Percentiles rank a stretch among this genome's conserved stretches.
Evolutionary conservation across 345 rosid genomes (phyloP).

Genomic region (Anastatica hierochuntica): DNA sequence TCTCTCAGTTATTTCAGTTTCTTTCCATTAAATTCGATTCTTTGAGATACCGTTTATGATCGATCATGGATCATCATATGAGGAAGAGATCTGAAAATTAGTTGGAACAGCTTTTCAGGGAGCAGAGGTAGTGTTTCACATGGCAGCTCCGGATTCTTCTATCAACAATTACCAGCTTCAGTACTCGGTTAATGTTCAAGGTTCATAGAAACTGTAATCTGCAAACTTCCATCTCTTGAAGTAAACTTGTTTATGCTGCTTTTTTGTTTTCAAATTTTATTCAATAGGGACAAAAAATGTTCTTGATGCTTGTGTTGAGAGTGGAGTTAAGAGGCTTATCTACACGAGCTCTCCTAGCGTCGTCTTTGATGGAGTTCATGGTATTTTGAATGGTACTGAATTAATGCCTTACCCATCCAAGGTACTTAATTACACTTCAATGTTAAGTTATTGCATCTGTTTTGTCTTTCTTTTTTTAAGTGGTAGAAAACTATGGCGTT

Average conservation of each 20-base stretch:
- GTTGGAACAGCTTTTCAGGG: slow-evolving; percentile 53
- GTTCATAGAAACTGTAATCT: slow-evolving; percentile 23
- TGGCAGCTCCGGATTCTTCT: slow-evolving; percentile 97
- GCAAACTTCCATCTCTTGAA: no score
- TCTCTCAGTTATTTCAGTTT: background rate
- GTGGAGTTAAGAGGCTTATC: slow-evolving; percentile 72
- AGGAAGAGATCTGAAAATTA: slow-evolving; percentile 1
- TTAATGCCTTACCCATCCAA: slow-evolving; percentile 53
- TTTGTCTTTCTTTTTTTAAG: background rate
- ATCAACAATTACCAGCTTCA: slow-evolving; percentile 71
- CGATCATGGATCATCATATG: no score
- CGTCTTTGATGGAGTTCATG: slow-evolving; percentile 70
- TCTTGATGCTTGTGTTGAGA: slow-evolving; percentile 68
- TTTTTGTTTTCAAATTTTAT: no score
- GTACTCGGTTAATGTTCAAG: slow-evolving; percentile 80
- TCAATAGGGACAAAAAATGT: slow-evolving; percentile 74
- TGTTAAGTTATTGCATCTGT: no score
- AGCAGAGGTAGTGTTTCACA: slow-evolving; percentile 78
- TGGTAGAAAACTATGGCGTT: background rate
- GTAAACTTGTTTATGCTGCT: no score
- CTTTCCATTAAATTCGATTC: no score
- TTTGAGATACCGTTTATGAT: no score
- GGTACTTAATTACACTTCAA: slow-evolving; percentile 25
- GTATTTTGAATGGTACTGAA: slow-evolving; percentile 57
- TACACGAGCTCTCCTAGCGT: slow-evolving; percentile 97